A percentile compares a stretch with the other conserved stretches of the same genome.
Evolutionary conservation across 495 filamentous ascomycete genomes (phyloP).

Genomic region (Penicillium mononematosum): DNA sequence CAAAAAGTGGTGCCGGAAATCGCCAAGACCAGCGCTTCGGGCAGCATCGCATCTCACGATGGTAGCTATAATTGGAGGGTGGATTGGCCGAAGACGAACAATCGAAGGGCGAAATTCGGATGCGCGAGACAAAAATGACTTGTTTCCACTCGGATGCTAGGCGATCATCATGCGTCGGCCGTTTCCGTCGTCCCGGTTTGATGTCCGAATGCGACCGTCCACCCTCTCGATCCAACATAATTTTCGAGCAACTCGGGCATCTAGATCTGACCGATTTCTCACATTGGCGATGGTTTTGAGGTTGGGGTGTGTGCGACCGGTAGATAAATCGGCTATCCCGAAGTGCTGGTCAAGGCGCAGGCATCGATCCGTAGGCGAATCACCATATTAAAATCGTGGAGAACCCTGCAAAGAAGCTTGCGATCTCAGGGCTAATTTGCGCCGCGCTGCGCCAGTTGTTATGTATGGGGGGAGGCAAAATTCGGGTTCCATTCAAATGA

Average conservation of each 20-base stretch:
- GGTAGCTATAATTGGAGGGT: conserved; percentile 3
- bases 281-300: conserved; percentile 2
- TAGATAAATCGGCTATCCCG: conserved; percentile 9
- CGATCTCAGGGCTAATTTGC: not conserved
- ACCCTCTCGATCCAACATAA: conserved; percentile 5
- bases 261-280: conserved; percentile 3
- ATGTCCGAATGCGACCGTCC: conserved; percentile 28
- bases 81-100: conserved; percentile 10
- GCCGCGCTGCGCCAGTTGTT: not conserved
- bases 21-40: conserved; percentile 18
- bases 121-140: conserved; percentile 4
- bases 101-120: not conserved
- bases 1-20: conserved; percentile 7
- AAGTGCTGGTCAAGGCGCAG: conserved; percentile 16
- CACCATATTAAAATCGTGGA: not conserved
- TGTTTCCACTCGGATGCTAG: conserved; percentile 3
- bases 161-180: conserved; percentile 22
- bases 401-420: conserved; percentile 1
- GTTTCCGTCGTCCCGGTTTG: conserved; percentile 26
- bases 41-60: conserved; percentile 3
- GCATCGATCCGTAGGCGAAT: conserved; percentile 4
- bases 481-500: conserved; percentile 6
- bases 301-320: conserved; percentile 1
- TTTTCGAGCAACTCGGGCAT: not conserved
- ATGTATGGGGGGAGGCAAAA: not conserved